phyloP scores from a whole-genome alignment of 2,329 filamentous ascomycete species.

The Paracorniculantispora psalliotae region DNA sequence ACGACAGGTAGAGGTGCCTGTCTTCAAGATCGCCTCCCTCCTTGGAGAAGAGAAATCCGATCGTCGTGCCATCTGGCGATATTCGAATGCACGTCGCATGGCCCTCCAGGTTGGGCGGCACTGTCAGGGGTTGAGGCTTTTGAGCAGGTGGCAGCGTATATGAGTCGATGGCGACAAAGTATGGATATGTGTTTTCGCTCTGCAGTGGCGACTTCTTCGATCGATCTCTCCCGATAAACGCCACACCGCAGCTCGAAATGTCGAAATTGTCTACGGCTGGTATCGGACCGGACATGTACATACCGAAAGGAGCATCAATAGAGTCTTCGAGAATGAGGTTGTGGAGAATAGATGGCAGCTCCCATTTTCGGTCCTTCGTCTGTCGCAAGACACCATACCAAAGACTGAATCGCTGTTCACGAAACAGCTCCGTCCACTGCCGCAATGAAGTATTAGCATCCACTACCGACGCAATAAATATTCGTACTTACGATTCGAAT shows the following conservation, averaged over 20 bases:
- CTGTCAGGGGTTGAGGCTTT: conserved; percentile 22
- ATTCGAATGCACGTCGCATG: conserved; percentile 27
- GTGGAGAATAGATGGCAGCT: conserved; percentile 24
- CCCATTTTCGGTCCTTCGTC: conserved; percentile 25
- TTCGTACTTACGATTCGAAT: conserved; percentile 28
- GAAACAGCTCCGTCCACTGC: conserved; percentile 27
- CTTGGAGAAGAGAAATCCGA: conserved; percentile 30
- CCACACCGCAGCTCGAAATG: conserved; percentile 29
- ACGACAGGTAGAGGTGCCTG: conserved; percentile 27
- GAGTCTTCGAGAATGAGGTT: conserved; percentile 28
- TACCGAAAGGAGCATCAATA: conserved; percentile 28
- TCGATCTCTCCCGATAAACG: conserved; percentile 26
- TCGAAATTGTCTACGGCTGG: conserved; percentile 27
- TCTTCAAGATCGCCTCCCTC: conserved; percentile 22
- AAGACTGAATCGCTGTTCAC: conserved; percentile 28
- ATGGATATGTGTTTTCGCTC: conserved; percentile 22
- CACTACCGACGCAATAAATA: neutral
- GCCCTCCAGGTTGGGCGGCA: conserved; percentile 15
- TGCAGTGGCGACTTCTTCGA: conserved; percentile 11
- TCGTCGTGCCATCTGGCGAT: conserved; percentile 31
- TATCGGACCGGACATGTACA: conserved; percentile 20
- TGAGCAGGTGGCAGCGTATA: conserved; percentile 22
- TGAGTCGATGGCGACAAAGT: conserved; percentile 29
- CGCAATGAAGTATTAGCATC: neutral
- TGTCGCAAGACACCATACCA: conserved; percentile 33